phyloP scores from a whole-genome alignment of 2,329 filamentous ascomycete species.

The Claviceps sp. region DNA sequence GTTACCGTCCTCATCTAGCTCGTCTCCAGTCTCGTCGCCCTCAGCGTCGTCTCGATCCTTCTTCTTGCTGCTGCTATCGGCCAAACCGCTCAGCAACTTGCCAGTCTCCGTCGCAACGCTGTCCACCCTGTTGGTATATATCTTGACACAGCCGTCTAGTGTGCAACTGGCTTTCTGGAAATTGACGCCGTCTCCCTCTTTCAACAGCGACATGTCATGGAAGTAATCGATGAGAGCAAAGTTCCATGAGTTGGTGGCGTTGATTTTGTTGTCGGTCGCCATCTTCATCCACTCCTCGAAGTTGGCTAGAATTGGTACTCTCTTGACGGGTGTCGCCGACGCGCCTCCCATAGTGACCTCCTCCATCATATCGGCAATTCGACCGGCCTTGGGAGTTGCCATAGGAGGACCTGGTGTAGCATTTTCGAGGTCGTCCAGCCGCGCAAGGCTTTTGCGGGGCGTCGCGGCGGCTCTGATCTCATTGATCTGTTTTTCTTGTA shows the following conservation, averaged over 20 bases:
- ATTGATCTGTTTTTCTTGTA: conserved; percentile 84
- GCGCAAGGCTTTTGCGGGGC: conserved; percentile 47
- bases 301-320: conserved; percentile 88
- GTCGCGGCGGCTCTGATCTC: conserved; percentile 67
- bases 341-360: conserved; percentile 55
- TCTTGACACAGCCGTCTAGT: conserved; percentile 94
- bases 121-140: conserved; percentile 96
- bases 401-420: conserved; percentile 42
- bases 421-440: conserved; percentile 46
- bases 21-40: conserved; percentile 53
- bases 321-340: conserved; percentile 88
- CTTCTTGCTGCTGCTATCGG: conserved; percentile 70
- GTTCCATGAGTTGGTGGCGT: conserved; percentile 96
- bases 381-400: conserved; percentile 32
- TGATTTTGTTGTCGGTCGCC: conserved; percentile 99
- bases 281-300: conserved; percentile 99
- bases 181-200: conserved; percentile 93
- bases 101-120: conserved; percentile 96
- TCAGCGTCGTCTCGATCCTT: conserved; percentile 52
- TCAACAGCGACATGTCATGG: conserved; percentile 94
- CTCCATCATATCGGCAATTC: conserved; percentile 32
- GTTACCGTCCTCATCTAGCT: conserved; percentile 48
- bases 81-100: conserved; percentile 83
- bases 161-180: conserved; percentile 98
- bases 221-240: conserved; percentile 99